phyloP scores from a whole-genome alignment of 192 early-diverging fungal genomes.

The Endogone sp. region DNA sequence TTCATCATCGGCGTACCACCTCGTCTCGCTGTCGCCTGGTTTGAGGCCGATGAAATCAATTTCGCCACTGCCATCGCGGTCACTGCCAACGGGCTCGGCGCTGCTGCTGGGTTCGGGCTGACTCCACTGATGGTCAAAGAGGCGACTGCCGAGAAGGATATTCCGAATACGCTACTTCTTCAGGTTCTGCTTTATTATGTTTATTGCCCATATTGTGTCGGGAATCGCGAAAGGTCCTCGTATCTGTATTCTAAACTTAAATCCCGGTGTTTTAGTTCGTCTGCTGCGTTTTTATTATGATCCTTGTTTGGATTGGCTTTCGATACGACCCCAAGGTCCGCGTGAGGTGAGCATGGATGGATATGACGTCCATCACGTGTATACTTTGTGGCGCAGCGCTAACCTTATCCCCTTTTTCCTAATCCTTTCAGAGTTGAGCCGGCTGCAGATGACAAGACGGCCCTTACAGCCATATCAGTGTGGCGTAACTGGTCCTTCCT shows the following conservation, averaged over 20 bases:
- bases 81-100: slow-evolving; percentile 35
- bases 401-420: no score
- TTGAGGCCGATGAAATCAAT: slow-evolving; percentile 35
- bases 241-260: no score
- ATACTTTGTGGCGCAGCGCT: no score
- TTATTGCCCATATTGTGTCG: no score
- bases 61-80: slow-evolving; percentile 36
- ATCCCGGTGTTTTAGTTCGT: slow-evolving; percentile 2
- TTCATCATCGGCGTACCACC: slow-evolving; percentile 32
- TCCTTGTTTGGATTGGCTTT: slow-evolving; percentile 15
- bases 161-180: slow-evolving; percentile 25
- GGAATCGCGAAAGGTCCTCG: no score
- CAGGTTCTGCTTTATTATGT: slow-evolving; percentile 14
- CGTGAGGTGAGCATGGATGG: neutral
- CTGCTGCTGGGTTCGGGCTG: slow-evolving; percentile 35
- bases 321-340: slow-evolving; percentile 8
- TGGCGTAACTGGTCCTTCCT: slow-evolving; percentile 26
- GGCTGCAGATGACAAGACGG: no score
- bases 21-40: slow-evolving; percentile 35
- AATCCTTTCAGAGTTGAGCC: no score
- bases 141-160: slow-evolving; percentile 22
- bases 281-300: slow-evolving; percentile 8
- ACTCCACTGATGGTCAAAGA: slow-evolving; percentile 33
- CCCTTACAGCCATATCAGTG: neutral
- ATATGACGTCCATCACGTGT: no score